Percentiles rank a stretch among this genome's conserved stretches.
phyloP scores from a whole-genome alignment of 768 basidiomycete genomes.

The Cubamyces sp. region DNA sequence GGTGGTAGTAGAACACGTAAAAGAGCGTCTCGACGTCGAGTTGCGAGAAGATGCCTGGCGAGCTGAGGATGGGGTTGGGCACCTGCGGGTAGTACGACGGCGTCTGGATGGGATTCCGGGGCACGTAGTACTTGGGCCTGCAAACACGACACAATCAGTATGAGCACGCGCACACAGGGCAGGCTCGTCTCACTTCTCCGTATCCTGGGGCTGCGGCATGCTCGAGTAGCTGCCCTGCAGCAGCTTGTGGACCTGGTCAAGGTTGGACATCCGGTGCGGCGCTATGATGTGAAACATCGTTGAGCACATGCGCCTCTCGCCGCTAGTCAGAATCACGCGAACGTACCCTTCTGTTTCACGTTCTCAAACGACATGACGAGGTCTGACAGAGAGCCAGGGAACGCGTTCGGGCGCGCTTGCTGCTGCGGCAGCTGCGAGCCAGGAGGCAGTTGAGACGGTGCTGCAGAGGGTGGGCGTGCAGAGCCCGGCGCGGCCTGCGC shows the following conservation, averaged over 20 bases:
- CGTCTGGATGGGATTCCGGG: conserved; percentile 89
- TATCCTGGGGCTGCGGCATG: conserved; percentile 91
- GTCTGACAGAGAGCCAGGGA: conserved; percentile 88
- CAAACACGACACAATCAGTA: neutral
- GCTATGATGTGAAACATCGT: conserved; percentile 41
- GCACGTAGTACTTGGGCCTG: conserved; percentile 97
- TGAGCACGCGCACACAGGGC: neutral
- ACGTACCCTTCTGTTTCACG: conserved; percentile 92
- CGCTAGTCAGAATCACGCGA: neutral
- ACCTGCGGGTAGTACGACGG: conserved; percentile 93
- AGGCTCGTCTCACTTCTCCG: conserved; percentile 74
- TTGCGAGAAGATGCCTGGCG: conserved; percentile 83
- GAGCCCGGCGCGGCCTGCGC: conserved; percentile 36
- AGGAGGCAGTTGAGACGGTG: conserved; percentile 46
- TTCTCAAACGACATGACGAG: conserved; percentile 93
- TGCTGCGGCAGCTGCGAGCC: conserved; percentile 41
- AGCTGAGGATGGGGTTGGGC: conserved; percentile 78
- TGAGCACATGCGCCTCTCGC: conserved; percentile 11
- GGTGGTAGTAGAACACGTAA: conserved; percentile 98
- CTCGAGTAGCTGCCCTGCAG: conserved; percentile 89
- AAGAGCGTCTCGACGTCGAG: conserved; percentile 97
- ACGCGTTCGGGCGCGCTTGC: conserved; percentile 49
- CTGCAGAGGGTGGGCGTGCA: conserved; percentile 54
- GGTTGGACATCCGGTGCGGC: conserved; percentile 82
- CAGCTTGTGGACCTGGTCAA: conserved; percentile 90